Percentiles rank a stretch among this genome's conserved stretches.
Evolutionary conservation across 2,329 filamentous ascomycete species (phyloP).

Genomic region (Golovinomyces cichoracearum): DNA sequence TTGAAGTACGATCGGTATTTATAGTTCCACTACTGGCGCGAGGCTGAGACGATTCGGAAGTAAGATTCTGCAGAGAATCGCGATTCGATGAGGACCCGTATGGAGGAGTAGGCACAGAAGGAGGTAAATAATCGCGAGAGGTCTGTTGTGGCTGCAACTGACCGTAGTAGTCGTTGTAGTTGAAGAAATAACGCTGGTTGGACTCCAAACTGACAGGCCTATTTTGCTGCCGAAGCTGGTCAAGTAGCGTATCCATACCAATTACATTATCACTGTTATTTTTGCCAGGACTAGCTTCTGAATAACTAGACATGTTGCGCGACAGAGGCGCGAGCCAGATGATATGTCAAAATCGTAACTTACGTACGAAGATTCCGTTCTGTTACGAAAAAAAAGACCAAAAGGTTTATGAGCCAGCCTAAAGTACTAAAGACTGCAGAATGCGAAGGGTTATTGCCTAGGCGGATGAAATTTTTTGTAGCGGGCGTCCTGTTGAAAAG

Average conservation of each 20-base stretch:
- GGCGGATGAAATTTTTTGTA: too few species aligned
- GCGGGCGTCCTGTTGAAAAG: too few species aligned
- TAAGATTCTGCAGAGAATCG: constrained; percentile 31
- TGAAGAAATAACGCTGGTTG: constrained; percentile 13
- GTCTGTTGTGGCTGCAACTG: constrained; percentile 9
- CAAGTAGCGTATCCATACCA: constrained; percentile 14
- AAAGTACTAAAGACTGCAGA: not conserved
- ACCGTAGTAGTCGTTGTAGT: constrained; percentile 8
- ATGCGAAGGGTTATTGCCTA: too few species aligned
- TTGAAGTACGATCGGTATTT: constrained; percentile 25
- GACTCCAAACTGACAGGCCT: constrained; percentile 11
- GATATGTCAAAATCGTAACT: not conserved
- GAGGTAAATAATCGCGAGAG: constrained; percentile 23
- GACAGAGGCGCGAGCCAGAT: constrained; percentile 1
- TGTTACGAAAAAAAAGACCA: too few species aligned
- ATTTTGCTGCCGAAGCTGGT: constrained; percentile 14
- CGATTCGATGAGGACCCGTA: constrained; percentile 25
- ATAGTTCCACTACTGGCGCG: constrained; percentile 12
- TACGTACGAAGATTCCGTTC: not conserved
- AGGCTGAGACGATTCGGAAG: constrained; percentile 20
- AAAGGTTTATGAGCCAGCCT: not conserved
- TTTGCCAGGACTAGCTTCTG: constrained; percentile 5
- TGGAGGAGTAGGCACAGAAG: constrained; percentile 30
- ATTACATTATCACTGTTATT: constrained; percentile 8
- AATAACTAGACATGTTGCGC: constrained; percentile 16